Base-by-base conservation (phyloP, 768 basidiomycete genomes). In the Mycena belliarum region DNA sequence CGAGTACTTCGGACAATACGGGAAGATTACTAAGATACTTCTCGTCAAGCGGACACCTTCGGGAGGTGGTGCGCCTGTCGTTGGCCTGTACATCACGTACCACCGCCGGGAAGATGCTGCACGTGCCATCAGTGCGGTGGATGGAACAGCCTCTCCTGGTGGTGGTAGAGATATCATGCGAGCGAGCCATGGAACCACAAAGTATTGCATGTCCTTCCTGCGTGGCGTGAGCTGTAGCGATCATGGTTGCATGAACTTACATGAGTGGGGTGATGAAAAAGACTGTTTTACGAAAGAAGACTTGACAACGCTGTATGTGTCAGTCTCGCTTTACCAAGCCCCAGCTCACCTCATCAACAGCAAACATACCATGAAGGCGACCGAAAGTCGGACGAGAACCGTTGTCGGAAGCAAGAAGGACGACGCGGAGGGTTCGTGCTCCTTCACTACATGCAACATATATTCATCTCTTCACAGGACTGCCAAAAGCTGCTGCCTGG, bases 251-350 rank as follows among this genome's bases (percentile, higher is more conserved):
- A 89, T 95, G 87, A 91, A 92, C 70, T 76, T 95, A 42, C 97
- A 99, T 69, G 97, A 98, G 71, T 97, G 94, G 93, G 97, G 95
- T 32, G 97, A 98, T 60, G 96, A 98, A 73, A 91, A 93, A 54
- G 97, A 99, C 72, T 95, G 93, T 67, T 95, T 97, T 69, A 95
- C 95, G 1, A 95, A 95, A 74, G 95, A 98, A 70, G 96, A 98
- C 72, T 77, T 96, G 56, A 89, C 93, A 24, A 96, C 95, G 0
- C 74, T 95, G 94, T 96, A 69, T 45, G 78, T 71, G 20, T 42
- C 58, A 54, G 51, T 61, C 60, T 38, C 28, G 26, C 60, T 50
- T 29, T 44, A 16, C 52, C 32, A 42, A n/a, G 37, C 44, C 48
- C 42, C 52, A 46, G 55, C 50, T 63, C 54, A 45, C 56, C 33